These are phyloP conservation scores for Mrakia blollopis DNA, from an alignment of 768 basidiomycete species.

Conservation along the genomic window DNA sequence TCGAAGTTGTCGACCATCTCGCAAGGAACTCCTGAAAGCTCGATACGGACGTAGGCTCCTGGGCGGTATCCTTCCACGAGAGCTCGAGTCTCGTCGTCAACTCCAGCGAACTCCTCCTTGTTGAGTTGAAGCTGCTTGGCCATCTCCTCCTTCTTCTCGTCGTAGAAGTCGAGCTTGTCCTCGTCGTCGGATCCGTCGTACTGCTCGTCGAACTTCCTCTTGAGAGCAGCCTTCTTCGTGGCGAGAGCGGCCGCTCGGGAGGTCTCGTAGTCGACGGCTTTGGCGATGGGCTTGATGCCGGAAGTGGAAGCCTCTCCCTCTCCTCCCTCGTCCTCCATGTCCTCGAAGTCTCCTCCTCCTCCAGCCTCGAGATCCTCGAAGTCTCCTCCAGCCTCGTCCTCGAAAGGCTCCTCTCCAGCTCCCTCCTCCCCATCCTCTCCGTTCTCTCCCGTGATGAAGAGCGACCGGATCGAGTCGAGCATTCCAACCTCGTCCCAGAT, in stretches of 20 bases:
- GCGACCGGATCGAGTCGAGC: conserved; percentile 74
- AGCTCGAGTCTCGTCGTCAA: conserved; percentile 70
- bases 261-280: conserved; percentile 40
- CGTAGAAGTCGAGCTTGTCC: conserved; percentile 77
- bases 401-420: conserved; percentile 40
- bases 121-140: conserved; percentile 76
- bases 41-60: conserved; percentile 87
- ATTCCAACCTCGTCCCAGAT: conserved; percentile 81
- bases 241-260: conserved; percentile 53
- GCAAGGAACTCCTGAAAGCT: conserved; percentile 74
- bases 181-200: conserved; percentile 71
- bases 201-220: conserved; percentile 92
- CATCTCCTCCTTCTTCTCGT: conserved; percentile 86
- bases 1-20: conserved; percentile 93
- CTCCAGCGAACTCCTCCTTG: conserved; percentile 72
- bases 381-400: conserved; percentile 42
- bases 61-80: conserved; percentile 86
- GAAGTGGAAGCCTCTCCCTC: conserved; percentile 34
- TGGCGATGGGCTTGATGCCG: conserved; percentile 41
- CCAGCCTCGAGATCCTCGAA: conserved; percentile 44
- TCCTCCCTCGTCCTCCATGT: conserved; percentile 43
- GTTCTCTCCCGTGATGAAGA: conserved; percentile 77
- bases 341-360: conserved; percentile 40
- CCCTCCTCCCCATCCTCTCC: conserved; percentile 36
- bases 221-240: conserved; percentile 82